Conservation (phyloP, 768 basidiomycete species). For the Tulasnella sp. region DNA sequence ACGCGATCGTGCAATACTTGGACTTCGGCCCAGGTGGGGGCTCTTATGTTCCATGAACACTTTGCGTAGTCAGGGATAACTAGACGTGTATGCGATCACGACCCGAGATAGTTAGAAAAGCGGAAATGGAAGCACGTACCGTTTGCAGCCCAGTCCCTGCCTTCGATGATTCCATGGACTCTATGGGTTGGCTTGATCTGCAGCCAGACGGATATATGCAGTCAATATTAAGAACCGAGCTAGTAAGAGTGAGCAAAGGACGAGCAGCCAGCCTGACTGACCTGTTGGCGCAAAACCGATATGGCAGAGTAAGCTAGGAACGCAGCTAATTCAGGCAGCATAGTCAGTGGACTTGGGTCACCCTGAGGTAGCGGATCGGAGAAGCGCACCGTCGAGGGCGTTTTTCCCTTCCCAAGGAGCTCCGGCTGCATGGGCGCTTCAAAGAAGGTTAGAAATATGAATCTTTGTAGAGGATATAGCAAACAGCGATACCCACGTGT, state of each 20-base stretch:
- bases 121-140: conserved; percentile 36
- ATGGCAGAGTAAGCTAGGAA: conserved; percentile 74
- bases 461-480: conserved; percentile 7
- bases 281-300: conserved; percentile 77
- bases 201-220: neutral
- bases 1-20: conserved; percentile 52
- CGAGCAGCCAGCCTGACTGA: conserved; percentile 28
- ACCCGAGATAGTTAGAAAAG: neutral
- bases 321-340: too few species aligned
- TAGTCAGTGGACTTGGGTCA: too few species aligned
- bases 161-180: conserved; percentile 68
- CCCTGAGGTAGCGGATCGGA: too few species aligned
- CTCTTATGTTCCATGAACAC: conserved; percentile 70
- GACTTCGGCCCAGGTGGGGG: conserved; percentile 56
- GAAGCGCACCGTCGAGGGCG: conserved; percentile 54
- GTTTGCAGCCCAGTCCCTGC: conserved; percentile 60
- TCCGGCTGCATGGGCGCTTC: conserved; percentile 68
- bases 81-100: conserved; percentile 28
- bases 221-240: neutral
- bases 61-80: conserved; percentile 66
- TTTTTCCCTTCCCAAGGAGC: conserved; percentile 84
- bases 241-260: neutral
- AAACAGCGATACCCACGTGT: conserved; percentile 51
- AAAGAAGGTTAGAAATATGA: neutral
- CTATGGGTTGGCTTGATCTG: conserved; percentile 60